Conservation (phyloP, 768 basidiomycete genomes). For the Boletus vermiculosoides region DNA sequence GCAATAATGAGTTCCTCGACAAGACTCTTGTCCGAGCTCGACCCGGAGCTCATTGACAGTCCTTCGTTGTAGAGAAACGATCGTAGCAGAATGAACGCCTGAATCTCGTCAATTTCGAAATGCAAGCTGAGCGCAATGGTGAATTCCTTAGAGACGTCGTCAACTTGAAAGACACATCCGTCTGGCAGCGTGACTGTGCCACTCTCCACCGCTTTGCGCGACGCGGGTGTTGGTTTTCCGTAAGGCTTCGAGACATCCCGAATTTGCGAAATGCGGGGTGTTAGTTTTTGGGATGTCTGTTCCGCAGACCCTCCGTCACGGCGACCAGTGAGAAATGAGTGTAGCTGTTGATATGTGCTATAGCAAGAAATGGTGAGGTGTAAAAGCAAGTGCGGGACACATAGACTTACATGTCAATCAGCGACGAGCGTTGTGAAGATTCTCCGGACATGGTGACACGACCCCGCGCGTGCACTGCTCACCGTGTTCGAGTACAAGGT, state of each 20-base stretch:
- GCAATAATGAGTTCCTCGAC: slow-evolving; percentile 48
- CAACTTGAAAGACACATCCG: slow-evolving; percentile 59
- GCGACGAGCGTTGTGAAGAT: slow-evolving; percentile 60
- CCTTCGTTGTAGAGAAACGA: slow-evolving; percentile 81
- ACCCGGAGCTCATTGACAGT: slow-evolving; percentile 49
- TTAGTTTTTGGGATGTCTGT: slow-evolving; percentile 58
- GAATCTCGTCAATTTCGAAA: slow-evolving; percentile 77
- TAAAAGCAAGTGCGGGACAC: neutral
- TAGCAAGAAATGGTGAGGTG: neutral
- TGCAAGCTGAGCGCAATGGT: slow-evolving; percentile 67
- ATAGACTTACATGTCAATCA: slow-evolving; percentile 60
- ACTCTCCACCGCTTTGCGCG: slow-evolving; percentile 62
- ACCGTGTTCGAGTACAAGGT: slow-evolving; percentile 6
- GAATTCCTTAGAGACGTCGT: slow-evolving; percentile 68
- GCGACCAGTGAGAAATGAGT: slow-evolving; percentile 56
- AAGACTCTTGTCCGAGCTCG: slow-evolving; percentile 40
- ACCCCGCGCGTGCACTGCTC: neutral
- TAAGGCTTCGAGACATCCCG: slow-evolving; percentile 61
- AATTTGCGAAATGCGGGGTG: slow-evolving; percentile 56
- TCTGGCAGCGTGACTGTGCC: slow-evolving; percentile 70
- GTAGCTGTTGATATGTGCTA: slow-evolving; percentile 67
- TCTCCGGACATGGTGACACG: slow-evolving; percentile 40
- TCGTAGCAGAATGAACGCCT: slow-evolving; percentile 70
- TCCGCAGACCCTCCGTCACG: slow-evolving; percentile 58
- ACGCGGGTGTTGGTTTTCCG: slow-evolving; percentile 64